Evolutionary conservation across 2,329 filamentous ascomycete genomes (phyloP), one percentile per base, ranked within the genome.

Genomic region (Apiospora hydei): DNA sequence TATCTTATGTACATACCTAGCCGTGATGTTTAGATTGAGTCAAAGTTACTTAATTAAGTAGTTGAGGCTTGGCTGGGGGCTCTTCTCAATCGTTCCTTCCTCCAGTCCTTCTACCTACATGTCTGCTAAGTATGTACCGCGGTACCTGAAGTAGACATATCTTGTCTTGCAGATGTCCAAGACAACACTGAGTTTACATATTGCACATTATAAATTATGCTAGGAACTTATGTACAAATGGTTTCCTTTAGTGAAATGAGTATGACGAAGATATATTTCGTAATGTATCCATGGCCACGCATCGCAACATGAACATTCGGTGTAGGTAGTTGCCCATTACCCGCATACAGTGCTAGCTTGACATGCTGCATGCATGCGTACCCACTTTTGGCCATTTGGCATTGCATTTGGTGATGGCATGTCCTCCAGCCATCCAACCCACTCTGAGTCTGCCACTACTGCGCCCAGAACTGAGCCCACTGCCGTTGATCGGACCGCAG

Each of bases 401-500:
- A 30, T 30, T 30, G 26, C 53, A n/a, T 49, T 49, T n/a, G 46
- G 46, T n/a, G 46, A 21, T 49, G 21, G 21, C 46, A n/a, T n/a
- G 44, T 7, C 18, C 18, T 46, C 44, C 5, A 38, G 34, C 7
- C 34, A 38, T 38, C 34, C 26, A 30, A 30, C 26, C 26, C 26
- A 30, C 26, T 30, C 26, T 30, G 26, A 30, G 2, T 30, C 26
- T 30, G 26, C 34, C 34, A 38, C 34, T 38, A 38, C 34, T 38
- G 34, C 3, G 34, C 34, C 34, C 34, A 38, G 5, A 6, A 38
- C 5, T 6, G 34, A 24, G 47, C 21, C 49, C 57, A 64, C 34
- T 64, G 57, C 57, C 57, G 57, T n/a, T n/a, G 57, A 41, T 64
- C 30, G 57, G 57, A 38, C 57, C 57, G 57, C 34, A 64, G 41